These are phyloP conservation scores for Macrolepiota fuliginosa DNA, from an alignment of 768 basidiomycete species.

Conservation along the genomic window DNA sequence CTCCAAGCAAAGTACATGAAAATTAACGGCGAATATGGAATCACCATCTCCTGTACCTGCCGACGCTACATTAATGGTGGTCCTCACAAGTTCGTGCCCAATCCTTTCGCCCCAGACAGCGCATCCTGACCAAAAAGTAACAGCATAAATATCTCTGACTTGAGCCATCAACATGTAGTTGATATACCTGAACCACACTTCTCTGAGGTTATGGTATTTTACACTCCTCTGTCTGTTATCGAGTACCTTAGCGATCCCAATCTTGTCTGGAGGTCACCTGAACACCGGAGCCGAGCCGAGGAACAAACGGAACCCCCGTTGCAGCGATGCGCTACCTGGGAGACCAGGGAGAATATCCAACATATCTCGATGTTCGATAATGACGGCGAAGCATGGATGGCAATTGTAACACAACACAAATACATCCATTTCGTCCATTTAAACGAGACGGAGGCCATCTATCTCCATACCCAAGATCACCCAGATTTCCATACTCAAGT, in stretches of 20 bases:
- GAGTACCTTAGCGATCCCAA: slow-evolving; percentile 33
- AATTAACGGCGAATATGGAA: slow-evolving; percentile 39
- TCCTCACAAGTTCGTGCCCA: slow-evolving; percentile 18
- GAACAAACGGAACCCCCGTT: slow-evolving; percentile 39
- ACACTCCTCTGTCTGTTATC: slow-evolving; percentile 38
- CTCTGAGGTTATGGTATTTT: slow-evolving; percentile 43
- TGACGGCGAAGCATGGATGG: slow-evolving; percentile 17
- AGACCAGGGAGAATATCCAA: slow-evolving; percentile 30
- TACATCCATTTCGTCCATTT: slow-evolving; percentile 18
- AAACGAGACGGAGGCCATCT: slow-evolving; percentile 22
- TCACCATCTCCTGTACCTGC: slow-evolving; percentile 54
- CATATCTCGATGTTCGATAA: slow-evolving; percentile 27
- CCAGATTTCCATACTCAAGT: slow-evolving; percentile 23
- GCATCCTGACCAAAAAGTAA: background rate
- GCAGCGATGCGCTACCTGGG: slow-evolving; percentile 38
- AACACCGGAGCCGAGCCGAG: slow-evolving; percentile 33
- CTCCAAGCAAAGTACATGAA: slow-evolving; percentile 62
- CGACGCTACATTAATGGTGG: slow-evolving; percentile 30
- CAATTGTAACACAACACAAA: slow-evolving; percentile 14
- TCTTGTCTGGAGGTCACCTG: slow-evolving; percentile 32
- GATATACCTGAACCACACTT: slow-evolving; percentile 41
- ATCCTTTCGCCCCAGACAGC: background rate
- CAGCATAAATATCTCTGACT: slow-evolving; percentile 38
- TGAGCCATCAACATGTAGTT: slow-evolving; percentile 30
- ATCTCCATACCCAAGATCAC: slow-evolving; percentile 29